Evolutionary conservation across 2,329 filamentous ascomycete species (phyloP).

Genomic region (Fusarium redolens): DNA sequence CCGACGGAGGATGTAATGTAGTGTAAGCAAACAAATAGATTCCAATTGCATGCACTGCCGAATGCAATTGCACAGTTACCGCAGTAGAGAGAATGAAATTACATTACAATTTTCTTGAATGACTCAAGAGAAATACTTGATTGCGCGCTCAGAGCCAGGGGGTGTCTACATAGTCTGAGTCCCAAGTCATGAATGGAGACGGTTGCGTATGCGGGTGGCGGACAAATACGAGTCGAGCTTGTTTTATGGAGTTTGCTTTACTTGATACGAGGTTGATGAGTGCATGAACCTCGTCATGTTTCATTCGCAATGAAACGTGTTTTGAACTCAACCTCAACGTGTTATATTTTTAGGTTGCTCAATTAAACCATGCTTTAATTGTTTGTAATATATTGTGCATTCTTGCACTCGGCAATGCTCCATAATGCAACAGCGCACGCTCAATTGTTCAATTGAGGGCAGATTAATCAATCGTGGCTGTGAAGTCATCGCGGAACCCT

Average conservation of each 20-base stretch:
- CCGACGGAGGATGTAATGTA: neutral
- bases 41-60: neutral
- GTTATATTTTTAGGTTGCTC: slow-evolving; percentile 18
- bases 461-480: slow-evolving; percentile 18
- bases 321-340: slow-evolving; percentile 1
- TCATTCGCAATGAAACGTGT: slow-evolving; percentile 34
- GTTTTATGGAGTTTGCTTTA: slow-evolving; percentile 29
- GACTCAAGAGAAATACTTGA: slow-evolving; percentile 15
- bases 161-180: neutral
- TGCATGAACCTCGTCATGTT: slow-evolving; percentile 27
- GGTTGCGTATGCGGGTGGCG: slow-evolving; percentile 36
- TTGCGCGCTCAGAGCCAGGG: neutral
- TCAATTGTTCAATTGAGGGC: neutral
- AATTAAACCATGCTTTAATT: neutral
- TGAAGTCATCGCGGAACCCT: slow-evolving; percentile 18
- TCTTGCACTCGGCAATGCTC: neutral
- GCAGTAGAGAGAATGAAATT: neutral
- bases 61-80: neutral
- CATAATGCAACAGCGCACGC: neutral
- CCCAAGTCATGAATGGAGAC: neutral
- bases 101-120: neutral
- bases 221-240: slow-evolving; percentile 22
- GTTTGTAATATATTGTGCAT: neutral
- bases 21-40: slow-evolving; percentile 3
- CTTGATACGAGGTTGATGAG: slow-evolving; percentile 29